Percentiles rank a stretch among this genome's conserved stretches.
These are phyloP conservation scores for Arthrobotrys pseudoclavata DNA, from an alignment of 2,329 filamentous ascomycete species.

Conservation along the genomic window DNA sequence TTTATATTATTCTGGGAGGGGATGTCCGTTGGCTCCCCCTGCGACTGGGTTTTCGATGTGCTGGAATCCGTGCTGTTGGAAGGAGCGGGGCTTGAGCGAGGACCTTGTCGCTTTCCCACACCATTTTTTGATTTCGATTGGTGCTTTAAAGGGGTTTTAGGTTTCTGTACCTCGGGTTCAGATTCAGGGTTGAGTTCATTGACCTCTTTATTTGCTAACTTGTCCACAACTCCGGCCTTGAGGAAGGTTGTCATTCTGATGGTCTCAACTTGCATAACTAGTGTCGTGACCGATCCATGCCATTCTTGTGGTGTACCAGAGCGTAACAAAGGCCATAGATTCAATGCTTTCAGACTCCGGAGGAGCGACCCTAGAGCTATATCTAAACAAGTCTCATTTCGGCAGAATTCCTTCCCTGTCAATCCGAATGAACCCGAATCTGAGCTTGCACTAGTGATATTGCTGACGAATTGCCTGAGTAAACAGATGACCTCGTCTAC, in stretches of 20 bases:
- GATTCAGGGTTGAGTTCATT: not conserved
- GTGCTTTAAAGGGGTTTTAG: not conserved
- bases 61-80: not conserved
- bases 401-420: not conserved
- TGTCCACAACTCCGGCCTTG: not conserved
- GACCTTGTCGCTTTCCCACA: not conserved
- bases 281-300: conserved; percentile 10
- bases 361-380: conserved; percentile 25
- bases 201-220: not conserved
- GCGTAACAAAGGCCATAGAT: conserved; percentile 29
- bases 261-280: conserved; percentile 13
- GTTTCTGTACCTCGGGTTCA: not conserved
- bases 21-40: not conserved
- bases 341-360: conserved; percentile 14
- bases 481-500: not conserved
- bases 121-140: not conserved
- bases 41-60: not conserved
- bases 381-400: conserved; percentile 12
- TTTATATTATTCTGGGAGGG: not conserved
- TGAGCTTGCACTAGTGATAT: not conserved
- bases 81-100: not conserved
- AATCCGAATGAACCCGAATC: not conserved
- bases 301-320: conserved; percentile 16
- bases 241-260: conserved; percentile 31
- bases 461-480: conserved; percentile 26